Evolutionary conservation across 495 filamentous ascomycete species (phyloP).

Genomic region (Pyronema domesticum): DNA sequence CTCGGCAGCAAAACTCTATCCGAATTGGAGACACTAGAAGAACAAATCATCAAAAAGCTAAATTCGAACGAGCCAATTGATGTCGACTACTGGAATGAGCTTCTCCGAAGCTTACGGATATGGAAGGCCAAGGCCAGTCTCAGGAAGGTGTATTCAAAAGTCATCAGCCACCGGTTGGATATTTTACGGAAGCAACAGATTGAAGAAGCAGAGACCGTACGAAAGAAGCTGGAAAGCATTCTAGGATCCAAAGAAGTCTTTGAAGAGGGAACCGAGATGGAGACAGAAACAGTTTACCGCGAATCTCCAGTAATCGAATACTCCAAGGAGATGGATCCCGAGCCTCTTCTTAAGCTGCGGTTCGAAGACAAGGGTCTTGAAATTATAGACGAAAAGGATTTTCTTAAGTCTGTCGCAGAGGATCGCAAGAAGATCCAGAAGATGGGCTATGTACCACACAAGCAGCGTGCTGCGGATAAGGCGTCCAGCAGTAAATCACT

Average conservation of each 20-base stretch:
- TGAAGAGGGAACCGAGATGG: slow-evolving; percentile 12
- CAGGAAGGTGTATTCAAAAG: slow-evolving; percentile 58
- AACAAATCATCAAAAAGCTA: slow-evolving; percentile 66
- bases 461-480: slow-evolving; percentile 36
- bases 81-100: slow-evolving; percentile 92
- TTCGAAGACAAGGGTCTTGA: slow-evolving; percentile 50
- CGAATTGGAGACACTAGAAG: slow-evolving; percentile 67
- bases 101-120: slow-evolving; percentile 64
- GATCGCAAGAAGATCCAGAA: slow-evolving; percentile 49
- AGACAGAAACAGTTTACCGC: neutral
- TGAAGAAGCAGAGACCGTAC: slow-evolving; percentile 47
- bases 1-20: slow-evolving; percentile 72
- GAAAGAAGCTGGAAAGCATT: slow-evolving; percentile 35
- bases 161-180: slow-evolving; percentile 55
- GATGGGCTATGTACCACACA: slow-evolving; percentile 50
- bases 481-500: slow-evolving; percentile 15
- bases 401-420: slow-evolving; percentile 40
- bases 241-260: slow-evolving; percentile 19
- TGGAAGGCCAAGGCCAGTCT: slow-evolving; percentile 86
- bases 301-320: slow-evolving; percentile 8
- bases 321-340: slow-evolving; percentile 42
- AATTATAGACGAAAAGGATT: slow-evolving; percentile 41
- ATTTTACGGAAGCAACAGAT: slow-evolving; percentile 49
- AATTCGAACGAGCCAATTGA: slow-evolving; percentile 82
- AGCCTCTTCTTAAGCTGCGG: slow-evolving; percentile 50